Conservation (phyloP, 1,139 yeast species). For the Candida mesenterica region DNA sequence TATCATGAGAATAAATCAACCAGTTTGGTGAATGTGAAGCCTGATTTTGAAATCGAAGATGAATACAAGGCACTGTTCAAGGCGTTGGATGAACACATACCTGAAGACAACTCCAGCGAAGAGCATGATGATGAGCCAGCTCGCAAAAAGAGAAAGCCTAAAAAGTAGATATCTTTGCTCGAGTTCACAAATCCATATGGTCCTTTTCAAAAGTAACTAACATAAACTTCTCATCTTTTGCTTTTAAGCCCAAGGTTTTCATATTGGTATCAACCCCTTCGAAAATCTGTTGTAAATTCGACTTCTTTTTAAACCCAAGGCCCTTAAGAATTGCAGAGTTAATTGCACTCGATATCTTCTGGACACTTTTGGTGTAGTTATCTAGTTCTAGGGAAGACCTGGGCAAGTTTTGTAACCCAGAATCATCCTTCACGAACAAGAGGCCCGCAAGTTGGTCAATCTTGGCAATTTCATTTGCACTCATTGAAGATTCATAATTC, state of each 20-base stretch:
- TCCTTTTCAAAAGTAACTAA: slow-evolving; percentile 42
- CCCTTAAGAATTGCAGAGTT: slow-evolving; percentile 30
- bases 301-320: slow-evolving; percentile 26
- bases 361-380: slow-evolving; percentile 21
- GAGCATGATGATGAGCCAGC: slow-evolving; percentile 4
- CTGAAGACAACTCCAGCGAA: slow-evolving; percentile 1
- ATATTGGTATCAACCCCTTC: slow-evolving; percentile 35
- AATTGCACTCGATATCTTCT: slow-evolving; percentile 21
- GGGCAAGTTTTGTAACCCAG: slow-evolving; percentile 25
- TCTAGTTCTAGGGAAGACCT: slow-evolving; percentile 20
- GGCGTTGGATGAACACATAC: not conserved
- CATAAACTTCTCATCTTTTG: slow-evolving; percentile 35
- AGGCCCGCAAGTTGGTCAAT: slow-evolving; percentile 29
- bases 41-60: slow-evolving; percentile 19
- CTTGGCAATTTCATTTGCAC: slow-evolving; percentile 11
- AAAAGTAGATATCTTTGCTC: too few relatives aligned
- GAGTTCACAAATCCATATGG: slow-evolving; percentile 30
- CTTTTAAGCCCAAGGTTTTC: slow-evolving; percentile 27
- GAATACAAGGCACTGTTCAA: slow-evolving; percentile 10
- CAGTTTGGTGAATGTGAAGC: slow-evolving; percentile 25
- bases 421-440: slow-evolving; percentile 26
- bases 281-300: slow-evolving; percentile 35
- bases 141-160: slow-evolving; percentile 5
- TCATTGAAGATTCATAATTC: slow-evolving; percentile 13
- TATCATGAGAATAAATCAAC: slow-evolving; percentile 25